Conservation (phyloP, 768 basidiomycete genomes). For the Daedaleopsis sinensis region DNA sequence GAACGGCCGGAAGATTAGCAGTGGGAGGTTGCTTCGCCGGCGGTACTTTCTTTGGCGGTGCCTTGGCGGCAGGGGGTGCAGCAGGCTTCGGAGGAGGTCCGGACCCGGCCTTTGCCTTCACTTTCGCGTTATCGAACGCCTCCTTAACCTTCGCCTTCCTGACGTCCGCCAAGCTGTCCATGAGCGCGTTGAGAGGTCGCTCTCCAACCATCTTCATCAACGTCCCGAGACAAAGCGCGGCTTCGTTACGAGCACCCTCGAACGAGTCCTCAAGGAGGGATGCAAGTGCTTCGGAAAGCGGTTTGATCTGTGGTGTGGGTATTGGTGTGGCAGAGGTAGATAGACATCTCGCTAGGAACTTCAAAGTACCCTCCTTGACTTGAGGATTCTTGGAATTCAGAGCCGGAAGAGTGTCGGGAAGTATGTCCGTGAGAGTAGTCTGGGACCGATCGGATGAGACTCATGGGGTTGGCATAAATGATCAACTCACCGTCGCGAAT, state of each 20-base stretch:
- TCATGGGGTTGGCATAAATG: constrained; percentile 4
- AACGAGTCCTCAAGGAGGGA: constrained; percentile 82
- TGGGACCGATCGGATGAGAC: constrained; percentile 36
- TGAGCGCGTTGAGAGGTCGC: constrained; percentile 80
- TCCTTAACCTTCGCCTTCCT: constrained; percentile 93
- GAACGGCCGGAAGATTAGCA: constrained; percentile 31
- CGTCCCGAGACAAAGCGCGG: constrained; percentile 85
- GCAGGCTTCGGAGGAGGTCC: constrained; percentile 49
- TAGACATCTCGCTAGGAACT: constrained; percentile 83
- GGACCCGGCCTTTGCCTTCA: constrained; percentile 79
- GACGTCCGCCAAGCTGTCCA: constrained; percentile 86
- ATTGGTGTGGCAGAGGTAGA: constrained; percentile 71
- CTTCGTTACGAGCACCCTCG: constrained; percentile 87
- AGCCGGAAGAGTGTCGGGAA: constrained; percentile 78
- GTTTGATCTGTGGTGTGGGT: constrained; percentile 75
- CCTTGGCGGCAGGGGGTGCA: constrained; percentile 33
- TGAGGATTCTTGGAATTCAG: constrained; percentile 94
- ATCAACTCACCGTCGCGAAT: constrained; percentile 74
- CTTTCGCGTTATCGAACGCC: constrained; percentile 87
- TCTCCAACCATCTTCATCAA: constrained; percentile 98
- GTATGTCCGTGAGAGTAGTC: constrained; percentile 79
- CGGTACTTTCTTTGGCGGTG: constrained; percentile 37
- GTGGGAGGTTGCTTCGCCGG: constrained; percentile 36
- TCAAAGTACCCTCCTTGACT: constrained; percentile 90
- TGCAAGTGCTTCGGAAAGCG: constrained; percentile 76